A percentile compares a stretch with the other conserved stretches of the same genome.
Conservation (phyloP, 306 rosid genomes). For the Rubus idaeus region DNA sequence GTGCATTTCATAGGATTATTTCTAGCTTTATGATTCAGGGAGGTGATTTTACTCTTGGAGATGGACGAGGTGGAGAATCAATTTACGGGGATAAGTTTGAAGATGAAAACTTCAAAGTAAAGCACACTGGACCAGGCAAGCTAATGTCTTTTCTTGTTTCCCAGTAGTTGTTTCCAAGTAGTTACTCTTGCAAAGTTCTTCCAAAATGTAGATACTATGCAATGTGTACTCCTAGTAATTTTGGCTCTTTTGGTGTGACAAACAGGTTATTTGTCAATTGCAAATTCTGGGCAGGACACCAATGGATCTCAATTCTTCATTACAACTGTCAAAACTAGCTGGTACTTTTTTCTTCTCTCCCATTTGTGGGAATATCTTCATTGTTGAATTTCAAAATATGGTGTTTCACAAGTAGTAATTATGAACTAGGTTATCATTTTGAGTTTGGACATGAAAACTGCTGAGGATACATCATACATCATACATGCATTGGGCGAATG, state of each 20-base stretch:
- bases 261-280: conserved; percentile 82
- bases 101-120: conserved; percentile 75
- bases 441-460: background rate
- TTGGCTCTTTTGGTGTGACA: background rate
- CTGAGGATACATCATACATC: no score
- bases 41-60: conserved; percentile 80
- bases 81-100: conserved; percentile 72
- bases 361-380: no score
- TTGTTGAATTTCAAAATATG: no score
- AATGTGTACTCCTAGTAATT: background rate
- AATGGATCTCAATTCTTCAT: conserved; percentile 95
- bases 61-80: conserved; percentile 90
- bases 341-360: no score
- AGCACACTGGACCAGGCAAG: conserved; percentile 79
- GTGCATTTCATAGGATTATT: conserved; percentile 78
- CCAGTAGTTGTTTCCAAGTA: no score
- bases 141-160: conserved; percentile 10
- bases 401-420: no score
- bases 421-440: background rate
- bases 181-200: conserved; percentile 4
- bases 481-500: no score
- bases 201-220: background rate
- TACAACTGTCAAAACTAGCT: conserved; percentile 77
- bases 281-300: conserved; percentile 83
- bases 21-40: conserved; percentile 89